Conservation (phyloP, 805 yeast genomes). For the Sugiyamaella smithiae region DNA sequence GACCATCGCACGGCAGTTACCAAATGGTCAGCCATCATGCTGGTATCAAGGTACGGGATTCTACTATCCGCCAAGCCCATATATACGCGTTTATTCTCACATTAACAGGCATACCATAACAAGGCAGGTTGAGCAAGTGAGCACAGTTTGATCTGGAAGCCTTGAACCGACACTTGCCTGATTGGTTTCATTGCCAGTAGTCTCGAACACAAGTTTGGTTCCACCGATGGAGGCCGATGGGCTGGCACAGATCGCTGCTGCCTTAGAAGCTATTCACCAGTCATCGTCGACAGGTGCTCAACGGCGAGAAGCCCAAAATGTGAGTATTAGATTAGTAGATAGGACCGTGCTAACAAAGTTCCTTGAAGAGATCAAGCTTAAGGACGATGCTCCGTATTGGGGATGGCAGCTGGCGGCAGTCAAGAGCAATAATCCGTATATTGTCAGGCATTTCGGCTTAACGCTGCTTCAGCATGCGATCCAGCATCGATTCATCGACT, state of each 20-base stretch:
- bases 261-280: slow-evolving; percentile 52
- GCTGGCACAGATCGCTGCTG: slow-evolving; percentile 68
- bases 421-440: slow-evolving; percentile 56
- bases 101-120: neutral
- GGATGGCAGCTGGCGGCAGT: slow-evolving; percentile 80
- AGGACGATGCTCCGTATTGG: slow-evolving; percentile 86
- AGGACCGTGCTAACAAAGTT: slow-evolving; percentile 37
- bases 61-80: neutral
- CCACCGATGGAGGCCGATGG: slow-evolving; percentile 41
- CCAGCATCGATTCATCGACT: slow-evolving; percentile 50
- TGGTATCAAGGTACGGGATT: neutral
- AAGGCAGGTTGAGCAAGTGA: neutral
- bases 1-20: too few species aligned
- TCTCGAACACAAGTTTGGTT: neutral
- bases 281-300: slow-evolving; percentile 31
- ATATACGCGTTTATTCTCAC: neutral
- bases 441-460: slow-evolving; percentile 88
- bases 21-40: too few species aligned
- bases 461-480: slow-evolving; percentile 75
- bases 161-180: too few species aligned
- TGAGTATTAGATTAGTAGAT: slow-evolving; percentile 19
- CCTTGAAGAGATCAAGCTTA: slow-evolving; percentile 69
- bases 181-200: neutral
- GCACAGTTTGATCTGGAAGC: too few species aligned
- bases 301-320: slow-evolving; percentile 52